Conservation (phyloP, 768 basidiomycete species). For the Pleurotus ostreatus region DNA sequence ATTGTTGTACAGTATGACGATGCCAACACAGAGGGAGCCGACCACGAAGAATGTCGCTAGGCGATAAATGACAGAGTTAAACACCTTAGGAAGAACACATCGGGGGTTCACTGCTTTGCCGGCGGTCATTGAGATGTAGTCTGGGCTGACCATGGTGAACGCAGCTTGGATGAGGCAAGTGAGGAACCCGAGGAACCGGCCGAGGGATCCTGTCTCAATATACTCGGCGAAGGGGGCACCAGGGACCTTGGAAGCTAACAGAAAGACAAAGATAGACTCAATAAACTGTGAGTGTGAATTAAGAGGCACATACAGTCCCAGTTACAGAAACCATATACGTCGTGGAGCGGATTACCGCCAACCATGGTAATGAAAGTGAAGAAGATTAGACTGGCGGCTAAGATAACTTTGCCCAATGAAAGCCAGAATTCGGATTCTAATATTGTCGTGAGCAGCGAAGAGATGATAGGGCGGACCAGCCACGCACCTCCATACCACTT, state of each 20-base stretch:
- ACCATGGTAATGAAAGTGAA: slow-evolving; percentile 62
- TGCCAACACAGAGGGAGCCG: slow-evolving; percentile 67
- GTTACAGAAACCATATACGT: slow-evolving; percentile 51
- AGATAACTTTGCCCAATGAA: slow-evolving; percentile 44
- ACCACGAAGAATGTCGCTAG: slow-evolving; percentile 76
- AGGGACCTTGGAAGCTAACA: slow-evolving; percentile 35
- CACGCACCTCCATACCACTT: slow-evolving; percentile 43
- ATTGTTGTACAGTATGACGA: slow-evolving; percentile 76
- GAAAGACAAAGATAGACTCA: background rate
- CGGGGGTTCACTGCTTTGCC: slow-evolving; percentile 73
- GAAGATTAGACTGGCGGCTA: slow-evolving; percentile 42
- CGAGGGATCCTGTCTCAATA: slow-evolving; percentile 46
- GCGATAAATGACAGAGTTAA: slow-evolving; percentile 75
- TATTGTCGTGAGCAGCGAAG: background rate
- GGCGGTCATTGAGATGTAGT: slow-evolving; percentile 56
- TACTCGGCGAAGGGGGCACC: slow-evolving; percentile 58
- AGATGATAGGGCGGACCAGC: background rate
- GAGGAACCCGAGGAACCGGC: slow-evolving; percentile 61
- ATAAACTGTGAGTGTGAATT: background rate
- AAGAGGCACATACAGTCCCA: slow-evolving; percentile 38
- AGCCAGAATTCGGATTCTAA: slow-evolving; percentile 57
- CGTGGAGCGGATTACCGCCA: slow-evolving; percentile 52
- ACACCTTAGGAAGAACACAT: slow-evolving; percentile 65
- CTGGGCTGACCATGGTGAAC: slow-evolving; percentile 59
- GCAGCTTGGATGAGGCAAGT: slow-evolving; percentile 59